A percentile compares a stretch with the other conserved stretches of the same genome.
These are phyloP conservation scores for Saitozyma podzolica DNA, from an alignment of 768 basidiomycete species.

Conservation along the genomic window DNA sequence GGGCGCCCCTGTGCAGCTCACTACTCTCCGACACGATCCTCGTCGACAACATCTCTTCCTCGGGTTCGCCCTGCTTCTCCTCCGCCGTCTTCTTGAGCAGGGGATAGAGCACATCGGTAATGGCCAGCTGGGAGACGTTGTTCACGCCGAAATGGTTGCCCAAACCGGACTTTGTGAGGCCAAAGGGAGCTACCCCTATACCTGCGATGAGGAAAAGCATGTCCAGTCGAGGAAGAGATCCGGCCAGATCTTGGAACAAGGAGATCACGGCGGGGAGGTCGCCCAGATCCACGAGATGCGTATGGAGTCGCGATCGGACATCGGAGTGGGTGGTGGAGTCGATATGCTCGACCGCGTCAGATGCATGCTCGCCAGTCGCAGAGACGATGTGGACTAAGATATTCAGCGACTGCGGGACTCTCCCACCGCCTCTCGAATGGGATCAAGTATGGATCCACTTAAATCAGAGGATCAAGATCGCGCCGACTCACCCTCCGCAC, in stretches of 20 bases:
- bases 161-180: conserved; percentile 43
- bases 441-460: neutral
- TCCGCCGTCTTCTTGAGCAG: conserved; percentile 40
- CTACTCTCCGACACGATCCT: conserved; percentile 45
- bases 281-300: conserved; percentile 44
- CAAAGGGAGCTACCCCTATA: conserved; percentile 48
- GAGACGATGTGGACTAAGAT: conserved; percentile 45
- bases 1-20: conserved; percentile 42
- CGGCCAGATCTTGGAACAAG: conserved; percentile 29
- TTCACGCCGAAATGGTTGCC: conserved; percentile 50
- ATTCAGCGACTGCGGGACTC: neutral
- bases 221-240: conserved; percentile 34
- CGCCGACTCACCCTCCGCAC: conserved; percentile 28
- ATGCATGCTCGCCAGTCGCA: conserved; percentile 43
- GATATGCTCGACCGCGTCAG: conserved; percentile 38
- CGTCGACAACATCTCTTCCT: conserved; percentile 28
- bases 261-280: conserved; percentile 28
- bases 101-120: conserved; percentile 40
- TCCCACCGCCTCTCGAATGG: neutral
- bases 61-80: conserved; percentile 11
- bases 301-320: conserved; percentile 19
- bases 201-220: conserved; percentile 47
- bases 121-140: conserved; percentile 42
- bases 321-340: conserved; percentile 16
- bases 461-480: neutral